Evolutionary conservation across 1,139 yeast genomes (phyloP).

Genomic region (Yamadazyma buinensis): DNA sequence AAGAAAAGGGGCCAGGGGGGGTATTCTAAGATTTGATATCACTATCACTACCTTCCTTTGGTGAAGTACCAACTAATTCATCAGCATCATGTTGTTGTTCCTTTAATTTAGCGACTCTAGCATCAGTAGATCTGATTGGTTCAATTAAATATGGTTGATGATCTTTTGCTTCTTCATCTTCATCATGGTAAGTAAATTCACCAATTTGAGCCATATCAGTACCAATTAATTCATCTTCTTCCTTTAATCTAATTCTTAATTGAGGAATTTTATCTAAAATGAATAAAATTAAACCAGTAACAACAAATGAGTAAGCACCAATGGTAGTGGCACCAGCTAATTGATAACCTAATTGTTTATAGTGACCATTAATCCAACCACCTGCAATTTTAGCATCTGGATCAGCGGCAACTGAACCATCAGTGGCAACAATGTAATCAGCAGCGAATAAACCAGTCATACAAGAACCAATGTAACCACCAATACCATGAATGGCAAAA

Average conservation of each 20-base stretch:
- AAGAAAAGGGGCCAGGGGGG: no score
- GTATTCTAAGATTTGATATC: slow-evolving; percentile 15
- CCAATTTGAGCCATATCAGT: slow-evolving; percentile 88
- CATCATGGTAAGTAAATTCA: slow-evolving; percentile 70
- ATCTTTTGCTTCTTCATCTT: slow-evolving; percentile 20
- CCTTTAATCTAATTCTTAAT: slow-evolving; percentile 77
- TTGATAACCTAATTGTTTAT: slow-evolving; percentile 87
- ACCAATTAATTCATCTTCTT: slow-evolving; percentile 88
- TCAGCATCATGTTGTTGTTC: slow-evolving; percentile 12
- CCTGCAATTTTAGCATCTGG: slow-evolving; percentile 56
- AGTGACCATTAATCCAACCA: slow-evolving; percentile 95
- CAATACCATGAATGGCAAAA: slow-evolving; percentile 90
- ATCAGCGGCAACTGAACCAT: slow-evolving; percentile 55
- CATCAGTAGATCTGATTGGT: slow-evolving; percentile 62
- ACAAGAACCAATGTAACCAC: slow-evolving; percentile 82
- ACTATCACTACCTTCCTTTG: slow-evolving; percentile 15
- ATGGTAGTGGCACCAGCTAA: slow-evolving; percentile 78
- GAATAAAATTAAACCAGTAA: slow-evolving; percentile 69
- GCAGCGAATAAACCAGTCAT: slow-evolving; percentile 93
- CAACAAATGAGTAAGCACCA: slow-evolving; percentile 74
- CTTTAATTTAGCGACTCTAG: slow-evolving; percentile 37
- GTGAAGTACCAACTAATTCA: slow-evolving; percentile 18
- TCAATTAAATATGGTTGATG: slow-evolving; percentile 59
- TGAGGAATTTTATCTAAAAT: slow-evolving; percentile 78
- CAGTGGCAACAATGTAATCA: slow-evolving; percentile 81